phyloP scores from a whole-genome alignment of 2,329 filamentous ascomycete genomes.

The Cladosporium velox region DNA sequence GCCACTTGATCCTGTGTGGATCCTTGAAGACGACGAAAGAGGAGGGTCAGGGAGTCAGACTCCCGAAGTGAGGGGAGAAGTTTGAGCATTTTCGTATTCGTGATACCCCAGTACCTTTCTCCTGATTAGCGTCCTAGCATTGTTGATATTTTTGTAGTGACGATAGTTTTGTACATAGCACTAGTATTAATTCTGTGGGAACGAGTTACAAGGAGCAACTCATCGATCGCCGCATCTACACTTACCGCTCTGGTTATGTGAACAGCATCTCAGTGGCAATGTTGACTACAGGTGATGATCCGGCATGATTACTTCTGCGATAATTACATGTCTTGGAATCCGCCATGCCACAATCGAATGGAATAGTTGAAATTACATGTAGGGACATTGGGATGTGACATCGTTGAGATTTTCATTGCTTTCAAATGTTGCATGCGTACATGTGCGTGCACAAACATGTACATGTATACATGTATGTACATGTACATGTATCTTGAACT shows the following conservation, averaged over 20 bases:
- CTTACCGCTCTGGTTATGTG: too few species aligned
- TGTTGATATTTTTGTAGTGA: not conserved
- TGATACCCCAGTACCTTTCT: conserved; percentile 17
- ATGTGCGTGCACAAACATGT: too few species aligned
- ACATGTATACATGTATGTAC: too few species aligned
- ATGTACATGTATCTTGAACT: not conserved
- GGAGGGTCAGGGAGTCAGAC: conserved; percentile 8
- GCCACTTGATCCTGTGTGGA: conserved; percentile 47
- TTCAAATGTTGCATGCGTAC: too few species aligned
- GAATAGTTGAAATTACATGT: too few species aligned
- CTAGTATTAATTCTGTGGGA: not conserved
- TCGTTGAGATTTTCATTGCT: too few species aligned
- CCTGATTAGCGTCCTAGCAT: not conserved
- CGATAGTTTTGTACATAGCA: conserved; percentile 1
- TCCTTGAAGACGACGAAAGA: conserved; percentile 25
- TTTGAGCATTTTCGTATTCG: conserved; percentile 8
- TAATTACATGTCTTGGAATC: not conserved
- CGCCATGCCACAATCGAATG: too few species aligned
- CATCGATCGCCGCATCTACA: not conserved
- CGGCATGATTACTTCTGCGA: not conserved
- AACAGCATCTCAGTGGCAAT: not conserved
- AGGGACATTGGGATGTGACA: not conserved
- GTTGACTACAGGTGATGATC: not conserved
- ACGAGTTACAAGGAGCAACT: not conserved
- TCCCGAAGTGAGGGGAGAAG: not conserved